Percentiles rank a stretch among this genome's conserved stretches.
These are phyloP conservation scores for Wolfiporia cocos DNA, from an alignment of 1,284 basidiomycete species.

Conservation along the genomic window DNA sequence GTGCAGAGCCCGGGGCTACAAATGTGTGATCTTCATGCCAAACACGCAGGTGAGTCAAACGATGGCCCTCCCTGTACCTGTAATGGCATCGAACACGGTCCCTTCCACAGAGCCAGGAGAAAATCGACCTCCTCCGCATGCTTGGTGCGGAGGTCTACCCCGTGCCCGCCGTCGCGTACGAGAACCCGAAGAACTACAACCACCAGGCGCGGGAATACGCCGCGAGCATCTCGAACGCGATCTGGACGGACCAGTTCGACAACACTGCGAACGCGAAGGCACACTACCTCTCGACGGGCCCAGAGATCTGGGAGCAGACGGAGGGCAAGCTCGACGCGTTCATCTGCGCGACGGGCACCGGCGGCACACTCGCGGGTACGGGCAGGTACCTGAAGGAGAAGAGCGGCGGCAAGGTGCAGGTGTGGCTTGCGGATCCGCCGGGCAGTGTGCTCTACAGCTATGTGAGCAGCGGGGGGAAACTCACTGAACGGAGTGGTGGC, in stretches of 20 bases:
- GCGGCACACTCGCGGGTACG: conserved; percentile 90
- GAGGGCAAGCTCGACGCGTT: conserved; percentile 82
- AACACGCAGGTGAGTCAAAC: conserved; percentile 77
- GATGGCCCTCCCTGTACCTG: conserved; percentile 6
- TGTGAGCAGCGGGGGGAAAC: conserved; percentile 75
- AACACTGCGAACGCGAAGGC: conserved; percentile 87
- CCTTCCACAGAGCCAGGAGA: conserved; percentile 83
- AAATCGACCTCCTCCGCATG: conserved; percentile 96
- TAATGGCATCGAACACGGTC: not conserved
- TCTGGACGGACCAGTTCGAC: conserved; percentile 99
- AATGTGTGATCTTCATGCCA: conserved; percentile 99
- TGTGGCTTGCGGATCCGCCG: conserved; percentile 96
- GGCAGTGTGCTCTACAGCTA: conserved; percentile 91
- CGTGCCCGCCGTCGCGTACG: conserved; percentile 94
- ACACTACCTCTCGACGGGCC: conserved; percentile 90
- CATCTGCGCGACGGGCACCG: conserved; percentile 92
- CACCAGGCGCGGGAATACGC: conserved; percentile 95
- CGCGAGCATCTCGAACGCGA: conserved; percentile 76
- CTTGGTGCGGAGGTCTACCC: conserved; percentile 95
- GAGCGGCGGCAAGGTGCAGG: conserved; percentile 76
- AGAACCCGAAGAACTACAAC: conserved; percentile 97
- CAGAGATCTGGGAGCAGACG: conserved; percentile 96
- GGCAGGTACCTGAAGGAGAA: conserved; percentile 85
- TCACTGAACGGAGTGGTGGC: conserved; percentile 78
- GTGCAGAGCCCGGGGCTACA: conserved; percentile 90